Evolutionary conservation across 2,329 filamentous ascomycete genomes (phyloP), one percentile per base, ranked within the genome.

Genomic region (Cryphonectria carpinicola): DNA sequence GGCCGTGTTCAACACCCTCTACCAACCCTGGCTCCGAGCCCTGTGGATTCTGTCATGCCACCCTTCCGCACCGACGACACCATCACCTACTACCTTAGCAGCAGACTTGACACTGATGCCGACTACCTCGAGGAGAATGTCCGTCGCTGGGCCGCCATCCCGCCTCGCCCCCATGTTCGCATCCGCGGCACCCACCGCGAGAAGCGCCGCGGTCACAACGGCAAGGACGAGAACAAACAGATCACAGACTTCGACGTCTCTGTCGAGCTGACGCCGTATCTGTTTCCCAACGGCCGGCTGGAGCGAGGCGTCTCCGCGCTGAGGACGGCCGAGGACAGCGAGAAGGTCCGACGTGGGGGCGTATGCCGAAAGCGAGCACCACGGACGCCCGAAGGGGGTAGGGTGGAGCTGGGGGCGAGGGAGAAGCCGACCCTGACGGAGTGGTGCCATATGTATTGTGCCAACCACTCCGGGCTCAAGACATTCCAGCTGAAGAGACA

Each of bases 401-500:
- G 66, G 22, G 79, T 86, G 69, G 84, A 87, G 74, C 78, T 85
- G 14, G 82, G 83, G 14, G 72, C 74, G 37, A 71, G 74, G 13
- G 74, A 75, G 71, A 81, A 79, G 76, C 84, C 76, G 49, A 80
- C 75, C 28, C 78, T 89, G 14, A 78, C 78, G 32, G 86, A 90
- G 71, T 94, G 92, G 92, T 93, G 90, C 75, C 87, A 91, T 70
- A 85, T 86, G 54, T 95, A 89, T 80, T 90, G 88, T 75, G 86
- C 86, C 2, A 88, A 86, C 73, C 81, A 83, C 32, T 83, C 88
- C 0, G 82, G 82, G 11, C 82, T 93, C 46, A 91, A 90, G 76
- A 83, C 79, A 61, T 88, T 91, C 73, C 76, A 79, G 1, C 79
- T 91, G 28, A 80, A 81, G 73, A 83, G 88, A 11, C 80, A 80